A percentile compares a stretch with the other conserved stretches of the same genome.
Conservation (phyloP, 106 monocot genomes). For the Narthecium ossifragum region DNA sequence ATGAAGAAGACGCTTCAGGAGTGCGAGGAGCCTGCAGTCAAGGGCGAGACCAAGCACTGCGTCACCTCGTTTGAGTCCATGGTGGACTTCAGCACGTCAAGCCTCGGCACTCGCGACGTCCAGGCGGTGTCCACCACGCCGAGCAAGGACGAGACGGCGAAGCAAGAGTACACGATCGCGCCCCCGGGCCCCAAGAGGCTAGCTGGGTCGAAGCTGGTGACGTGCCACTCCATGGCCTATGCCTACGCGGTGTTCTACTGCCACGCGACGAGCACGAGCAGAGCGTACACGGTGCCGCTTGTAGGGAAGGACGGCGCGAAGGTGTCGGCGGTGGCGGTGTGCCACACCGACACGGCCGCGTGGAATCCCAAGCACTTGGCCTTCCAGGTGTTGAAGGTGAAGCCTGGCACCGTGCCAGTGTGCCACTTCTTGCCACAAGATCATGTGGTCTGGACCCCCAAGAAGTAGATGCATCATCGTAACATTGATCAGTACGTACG, state of each 20-base stretch:
- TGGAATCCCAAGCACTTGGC: conserved; percentile 47
- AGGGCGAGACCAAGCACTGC: conserved; percentile 22
- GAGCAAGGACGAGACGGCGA: neutral
- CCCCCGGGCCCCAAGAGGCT: neutral
- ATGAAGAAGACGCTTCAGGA: conserved; percentile 11
- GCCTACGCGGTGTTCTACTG: conserved; percentile 38
- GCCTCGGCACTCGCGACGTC: conserved; percentile 20
- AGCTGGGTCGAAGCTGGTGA: conserved; percentile 11
- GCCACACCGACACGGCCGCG: conserved; percentile 34
- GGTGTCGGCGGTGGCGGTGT: conserved; percentile 21
- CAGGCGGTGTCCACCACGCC: conserved; percentile 11
- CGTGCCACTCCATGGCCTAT: conserved; percentile 33
- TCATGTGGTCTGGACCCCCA: conserved; percentile 32
- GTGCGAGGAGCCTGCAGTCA: conserved; percentile 15
- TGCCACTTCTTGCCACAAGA: conserved; percentile 52
- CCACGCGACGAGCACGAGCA: conserved; percentile 18
- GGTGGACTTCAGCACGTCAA: conserved; percentile 29
- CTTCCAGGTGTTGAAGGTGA: conserved; percentile 41
- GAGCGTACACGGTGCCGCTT: conserved; percentile 24
- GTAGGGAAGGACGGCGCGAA: conserved; percentile 18
- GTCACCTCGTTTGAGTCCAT: conserved; percentile 37
- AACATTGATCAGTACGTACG: too few species aligned
- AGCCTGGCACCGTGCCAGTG: conserved; percentile 32
- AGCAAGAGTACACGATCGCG: conserved; percentile 17
- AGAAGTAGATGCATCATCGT: too few species aligned